These are phyloP conservation scores for Saccharomycopsis sp. DNA, from an alignment of 805 yeast genomes.

Conservation along the genomic window DNA sequence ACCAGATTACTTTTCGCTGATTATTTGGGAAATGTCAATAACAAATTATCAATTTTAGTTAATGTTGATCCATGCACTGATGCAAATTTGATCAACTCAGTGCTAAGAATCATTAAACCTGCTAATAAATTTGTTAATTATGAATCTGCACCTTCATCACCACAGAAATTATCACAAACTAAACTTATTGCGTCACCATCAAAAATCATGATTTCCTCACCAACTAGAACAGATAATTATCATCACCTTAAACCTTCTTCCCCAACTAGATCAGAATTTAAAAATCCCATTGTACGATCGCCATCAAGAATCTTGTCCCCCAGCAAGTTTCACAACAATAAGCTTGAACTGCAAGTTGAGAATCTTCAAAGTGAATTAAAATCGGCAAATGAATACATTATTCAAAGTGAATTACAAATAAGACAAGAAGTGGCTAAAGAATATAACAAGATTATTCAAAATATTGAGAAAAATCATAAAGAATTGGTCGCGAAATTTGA, in stretches of 20 bases:
- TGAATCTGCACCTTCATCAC: conserved; percentile 3
- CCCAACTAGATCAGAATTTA: neutral
- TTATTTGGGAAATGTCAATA: conserved; percentile 28
- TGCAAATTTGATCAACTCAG: conserved; percentile 28
- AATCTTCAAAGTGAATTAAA: conserved; percentile 1
- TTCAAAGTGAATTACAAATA: conserved; percentile 9
- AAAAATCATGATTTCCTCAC: neutral
- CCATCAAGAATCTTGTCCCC: neutral
- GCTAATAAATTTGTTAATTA: conserved; percentile 7
- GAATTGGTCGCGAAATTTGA: conserved; percentile 38
- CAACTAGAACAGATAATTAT: neutral
- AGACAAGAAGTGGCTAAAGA: conserved; percentile 17
- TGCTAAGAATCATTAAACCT: conserved; percentile 27
- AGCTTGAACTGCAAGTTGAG: conserved; percentile 1
- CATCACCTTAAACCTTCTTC: too few species aligned
- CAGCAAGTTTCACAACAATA: neutral
- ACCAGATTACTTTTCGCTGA: conserved; percentile 44
- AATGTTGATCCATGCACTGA: conserved; percentile 36
- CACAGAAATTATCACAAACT: neutral
- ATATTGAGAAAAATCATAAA: conserved; percentile 15
- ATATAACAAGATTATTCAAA: conserved; percentile 10
- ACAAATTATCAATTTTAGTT: conserved; percentile 31
- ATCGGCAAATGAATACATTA: conserved; percentile 1
- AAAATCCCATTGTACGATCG: neutral
- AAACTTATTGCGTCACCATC: conserved; percentile 1